Base-by-base conservation (phyloP, 345 rosid species). In the Lumnitzera racemosa region DNA sequence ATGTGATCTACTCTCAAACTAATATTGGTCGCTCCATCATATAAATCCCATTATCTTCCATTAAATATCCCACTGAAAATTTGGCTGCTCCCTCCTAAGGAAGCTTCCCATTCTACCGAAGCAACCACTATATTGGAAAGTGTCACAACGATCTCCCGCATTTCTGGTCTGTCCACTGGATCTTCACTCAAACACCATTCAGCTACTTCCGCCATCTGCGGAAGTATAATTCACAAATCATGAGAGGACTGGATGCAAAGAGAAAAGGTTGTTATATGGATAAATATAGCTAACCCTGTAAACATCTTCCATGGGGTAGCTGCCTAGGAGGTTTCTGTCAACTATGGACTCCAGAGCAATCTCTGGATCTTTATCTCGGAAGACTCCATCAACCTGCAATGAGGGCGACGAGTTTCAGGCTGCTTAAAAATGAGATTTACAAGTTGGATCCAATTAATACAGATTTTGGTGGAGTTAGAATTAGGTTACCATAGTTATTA, bases 21-120 rank as follows among this genome's bases (percentile, higher is more conserved):
- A 50, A 41, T 7, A 17, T 61, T 24, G 24, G 17, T 36, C 11
- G 11, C 27, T 52, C 25, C 12, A 27, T 13, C 15, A 8, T 27
- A 17, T 57, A 5, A 11, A 15, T 20, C 11, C 5, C 41, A 3
- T 52, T 65, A 85, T 81, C 86, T 78, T 70, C 88, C 88, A 53
- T 57, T 62, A 59, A 69, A 65, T 10, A 85, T 6, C 15, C 83
- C 83, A 24, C 86, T 82, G 57, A 83, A 85, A 67, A 83, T 77
- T 55, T 75, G 79, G 83, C 86, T 73, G 61, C 60, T 78, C 17
- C 83, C 86, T 46, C 83, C 91, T 2, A 75, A 53, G 9, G 88
- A 82, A 6, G 88, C 86, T 66, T 85, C 91, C 83, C 88, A 81
- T 47, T 81, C 91, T 14, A 59, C 63, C 12, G 88, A 79, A 54